phyloP scores from a whole-genome alignment of 169 alveolate species.

The Ichthyophthirius multifiliis region DNA sequence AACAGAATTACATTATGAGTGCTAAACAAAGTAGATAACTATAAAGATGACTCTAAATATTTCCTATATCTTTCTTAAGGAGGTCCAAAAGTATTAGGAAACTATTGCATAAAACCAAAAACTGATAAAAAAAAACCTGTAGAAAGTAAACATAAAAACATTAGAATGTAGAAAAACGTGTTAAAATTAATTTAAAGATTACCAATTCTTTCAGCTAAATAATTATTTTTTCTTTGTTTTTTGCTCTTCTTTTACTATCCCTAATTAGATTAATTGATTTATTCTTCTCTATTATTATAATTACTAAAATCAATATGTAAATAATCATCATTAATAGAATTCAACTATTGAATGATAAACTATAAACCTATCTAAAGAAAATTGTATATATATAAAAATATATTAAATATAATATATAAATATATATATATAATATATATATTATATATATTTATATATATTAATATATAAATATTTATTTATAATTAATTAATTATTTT shows the following conservation, averaged over 20 bases:
- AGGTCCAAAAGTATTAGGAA: background rate
- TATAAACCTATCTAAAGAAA: background rate
- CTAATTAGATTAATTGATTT: background rate
- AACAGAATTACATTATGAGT: background rate
- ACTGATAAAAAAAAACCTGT: background rate
- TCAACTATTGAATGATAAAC: background rate
- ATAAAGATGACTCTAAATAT: background rate
- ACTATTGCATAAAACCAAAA: background rate
- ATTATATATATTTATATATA: no score
- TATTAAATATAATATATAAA: no score
- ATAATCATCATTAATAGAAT: background rate
- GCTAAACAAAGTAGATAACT: background rate
- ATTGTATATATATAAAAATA: no score
- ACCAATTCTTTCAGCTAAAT: background rate
- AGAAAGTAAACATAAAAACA: background rate
- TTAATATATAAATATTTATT: no score
- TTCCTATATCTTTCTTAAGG: background rate
- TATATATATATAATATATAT: no score
- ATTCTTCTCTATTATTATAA: background rate
- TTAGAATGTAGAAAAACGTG: background rate
- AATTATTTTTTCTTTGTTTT: background rate
- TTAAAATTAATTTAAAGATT: background rate
- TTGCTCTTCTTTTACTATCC: background rate
- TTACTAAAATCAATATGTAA: background rate
- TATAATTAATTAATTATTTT: no score